Base-by-base conservation (phyloP, 352 stramenopile species). In the Globisporangium abappressorium region DNA sequence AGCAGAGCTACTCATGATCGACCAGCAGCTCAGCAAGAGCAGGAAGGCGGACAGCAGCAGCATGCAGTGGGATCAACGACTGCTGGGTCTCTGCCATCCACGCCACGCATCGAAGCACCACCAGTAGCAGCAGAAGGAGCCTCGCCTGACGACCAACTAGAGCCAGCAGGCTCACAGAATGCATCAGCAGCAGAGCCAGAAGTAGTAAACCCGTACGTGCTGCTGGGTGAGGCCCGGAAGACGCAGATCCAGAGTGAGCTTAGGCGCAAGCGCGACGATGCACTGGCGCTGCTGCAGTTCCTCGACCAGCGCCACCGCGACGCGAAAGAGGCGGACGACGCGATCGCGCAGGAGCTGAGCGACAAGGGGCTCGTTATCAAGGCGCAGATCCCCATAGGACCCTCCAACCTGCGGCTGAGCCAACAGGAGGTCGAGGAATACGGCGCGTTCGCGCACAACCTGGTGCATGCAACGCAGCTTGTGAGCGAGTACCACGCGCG, bases 341-440 rank as follows among this genome's bases (percentile, higher is more conserved):
- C 63, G 28, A 72, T 84, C 18, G 84, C 77, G 1, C 56, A 76
- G 9, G 63, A 85, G n/a, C 62, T 94, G 24, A 80, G 76, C 36
- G 61, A 70, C 0, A 66, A 80, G 24, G 86, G 86, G 20, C 76
- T 94, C n/a, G 79, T 91, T 22, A 60, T 92, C 26, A 91, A 89
- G 51, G 80, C 81, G 12, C 86, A 94, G 64, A 87, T 93, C 59
- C 86, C 86, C 1, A 78, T 94, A 46, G 86, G 84, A 1, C 81
- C 84, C 2, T 88, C 86, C 3, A 78, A 79, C 49, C 69, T 93
- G 41, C 66, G 68, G 11, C 66, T 94, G 6, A 75, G 87, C 24
- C 47, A 73, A 0, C 24, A 72, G 1, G 83, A 93, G 54, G 54
- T 92, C 0, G 46, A 61, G 3, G 41, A 49, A 14, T 91, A 89